Conservation (phyloP, 192 early-diverging fungal species). For the Mortierella claussenii region DNA sequence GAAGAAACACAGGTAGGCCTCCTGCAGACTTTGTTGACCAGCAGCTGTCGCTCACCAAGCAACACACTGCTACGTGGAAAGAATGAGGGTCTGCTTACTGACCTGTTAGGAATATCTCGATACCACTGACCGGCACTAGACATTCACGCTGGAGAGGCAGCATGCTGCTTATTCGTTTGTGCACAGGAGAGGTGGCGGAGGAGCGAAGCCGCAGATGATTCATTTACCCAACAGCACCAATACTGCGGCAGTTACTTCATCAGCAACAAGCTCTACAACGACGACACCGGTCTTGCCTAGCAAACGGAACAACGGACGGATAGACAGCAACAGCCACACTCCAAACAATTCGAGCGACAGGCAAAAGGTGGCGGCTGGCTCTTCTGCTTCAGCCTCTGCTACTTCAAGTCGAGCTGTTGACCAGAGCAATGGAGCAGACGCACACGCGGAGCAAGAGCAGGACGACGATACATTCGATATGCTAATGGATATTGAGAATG, state of each 20-base stretch:
- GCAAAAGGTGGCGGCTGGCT: background rate
- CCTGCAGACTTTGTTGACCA: too few relatives aligned
- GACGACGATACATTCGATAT: slow-evolving; percentile 12
- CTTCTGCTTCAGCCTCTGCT: background rate
- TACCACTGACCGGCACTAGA: slow-evolving; percentile 4
- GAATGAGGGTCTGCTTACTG: too few relatives aligned
- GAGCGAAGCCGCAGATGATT: slow-evolving; percentile 23
- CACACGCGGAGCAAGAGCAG: slow-evolving; percentile 1
- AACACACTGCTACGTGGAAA: too few relatives aligned
- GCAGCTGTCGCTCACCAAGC: too few relatives aligned
- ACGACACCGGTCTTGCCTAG: slow-evolving; percentile 17
- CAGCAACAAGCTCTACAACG: slow-evolving; percentile 2
- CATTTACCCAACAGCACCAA: slow-evolving; percentile 39
- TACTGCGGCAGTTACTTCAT: slow-evolving; percentile 6
- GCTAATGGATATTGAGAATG: slow-evolving; percentile 32
- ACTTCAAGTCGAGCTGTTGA: background rate
- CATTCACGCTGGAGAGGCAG: slow-evolving; percentile 40
- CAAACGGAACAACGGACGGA: slow-evolving; percentile 14
- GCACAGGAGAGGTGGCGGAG: slow-evolving; percentile 29
- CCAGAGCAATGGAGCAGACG: background rate
- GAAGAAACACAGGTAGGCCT: slow-evolving; percentile 46
- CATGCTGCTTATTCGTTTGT: slow-evolving; percentile 40
- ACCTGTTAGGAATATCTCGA: background rate
- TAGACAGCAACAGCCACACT: slow-evolving; percentile 2
- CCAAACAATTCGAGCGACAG: background rate